Conservation (phyloP, 2,329 filamentous ascomycete genomes). For the Aspergillus clavatus region DNA sequence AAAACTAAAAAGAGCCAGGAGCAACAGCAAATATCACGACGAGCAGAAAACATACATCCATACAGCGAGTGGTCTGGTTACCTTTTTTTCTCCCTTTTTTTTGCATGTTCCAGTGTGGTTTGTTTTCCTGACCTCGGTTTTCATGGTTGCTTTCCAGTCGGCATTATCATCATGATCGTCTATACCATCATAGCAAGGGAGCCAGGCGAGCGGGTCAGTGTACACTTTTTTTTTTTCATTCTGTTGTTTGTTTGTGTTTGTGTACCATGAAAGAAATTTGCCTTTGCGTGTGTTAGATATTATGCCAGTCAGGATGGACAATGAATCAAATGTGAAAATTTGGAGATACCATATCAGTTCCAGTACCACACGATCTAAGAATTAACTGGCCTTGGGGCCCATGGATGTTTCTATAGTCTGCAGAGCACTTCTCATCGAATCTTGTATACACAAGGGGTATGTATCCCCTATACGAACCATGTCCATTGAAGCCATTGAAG, state of each 20-base stretch:
- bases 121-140: constrained; percentile 14
- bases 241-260: constrained; percentile 9
- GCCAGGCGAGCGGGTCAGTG: constrained; percentile 23
- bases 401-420: too few species aligned
- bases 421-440: too few species aligned
- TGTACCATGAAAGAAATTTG: constrained; percentile 8
- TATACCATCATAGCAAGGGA: constrained; percentile 29
- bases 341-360: constrained; percentile 17
- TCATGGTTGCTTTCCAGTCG: constrained; percentile 17
- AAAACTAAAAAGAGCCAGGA: constrained; percentile 7
- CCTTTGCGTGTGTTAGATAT: constrained; percentile 14
- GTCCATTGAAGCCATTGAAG: too few species aligned
- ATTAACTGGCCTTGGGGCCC: background rate
- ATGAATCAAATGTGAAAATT: constrained; percentile 17
- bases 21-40: constrained; percentile 4
- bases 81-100: constrained; percentile 5
- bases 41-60: background rate
- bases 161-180: constrained; percentile 16
- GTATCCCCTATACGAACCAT: too few species aligned
- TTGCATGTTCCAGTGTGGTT: constrained; percentile 7
- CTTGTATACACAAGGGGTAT: background rate
- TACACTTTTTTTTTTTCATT: constrained; percentile 13
- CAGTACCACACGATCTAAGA: constrained; percentile 8
- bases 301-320: constrained; percentile 13
- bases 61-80: background rate